A percentile compares a stretch with the other conserved stretches of the same genome.
Evolutionary conservation across 2,329 filamentous ascomycete species (phyloP).

Genomic region (Trichoderma sp.): DNA sequence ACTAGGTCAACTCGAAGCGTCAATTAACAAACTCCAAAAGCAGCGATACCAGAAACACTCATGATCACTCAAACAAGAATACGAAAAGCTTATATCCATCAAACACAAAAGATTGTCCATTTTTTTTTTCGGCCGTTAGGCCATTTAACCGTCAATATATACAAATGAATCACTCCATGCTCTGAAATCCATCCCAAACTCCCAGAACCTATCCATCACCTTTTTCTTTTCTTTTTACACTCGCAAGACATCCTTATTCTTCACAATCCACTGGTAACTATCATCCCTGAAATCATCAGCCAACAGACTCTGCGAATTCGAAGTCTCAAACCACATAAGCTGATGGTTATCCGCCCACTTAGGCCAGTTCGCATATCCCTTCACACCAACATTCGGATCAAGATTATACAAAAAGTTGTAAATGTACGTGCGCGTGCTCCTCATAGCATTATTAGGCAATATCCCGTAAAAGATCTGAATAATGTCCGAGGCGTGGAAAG

Average conservation of each 20-base stretch:
- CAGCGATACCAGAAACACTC: too few relatives aligned
- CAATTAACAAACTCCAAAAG: neutral
- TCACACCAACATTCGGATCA: conserved; percentile 64
- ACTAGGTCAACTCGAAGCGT: neutral
- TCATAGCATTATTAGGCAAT: conserved; percentile 61
- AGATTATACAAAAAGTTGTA: conserved; percentile 69
- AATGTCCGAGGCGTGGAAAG: conserved; percentile 72
- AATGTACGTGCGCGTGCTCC: conserved; percentile 67
- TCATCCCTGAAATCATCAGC: conserved; percentile 42
- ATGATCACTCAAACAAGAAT: neutral
- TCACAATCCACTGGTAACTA: conserved; percentile 32
- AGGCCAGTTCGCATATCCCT: conserved; percentile 44
- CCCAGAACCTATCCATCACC: neutral
- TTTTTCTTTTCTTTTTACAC: conserved; percentile 27
- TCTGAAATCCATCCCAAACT: neutral
- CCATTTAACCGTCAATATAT: neutral
- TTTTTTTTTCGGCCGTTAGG: neutral
- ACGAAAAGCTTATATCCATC: neutral
- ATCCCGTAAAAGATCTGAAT: conserved; percentile 69
- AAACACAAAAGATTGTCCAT: neutral
- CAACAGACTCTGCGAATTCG: conserved; percentile 34
- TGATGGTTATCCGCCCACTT: conserved; percentile 46
- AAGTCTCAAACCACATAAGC: conserved; percentile 50
- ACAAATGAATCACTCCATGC: neutral
- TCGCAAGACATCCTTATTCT: conserved; percentile 29